Evolutionary conservation across 148 eudicot species (phyloP).

Genomic region (Rhododendron mucronatum): DNA sequence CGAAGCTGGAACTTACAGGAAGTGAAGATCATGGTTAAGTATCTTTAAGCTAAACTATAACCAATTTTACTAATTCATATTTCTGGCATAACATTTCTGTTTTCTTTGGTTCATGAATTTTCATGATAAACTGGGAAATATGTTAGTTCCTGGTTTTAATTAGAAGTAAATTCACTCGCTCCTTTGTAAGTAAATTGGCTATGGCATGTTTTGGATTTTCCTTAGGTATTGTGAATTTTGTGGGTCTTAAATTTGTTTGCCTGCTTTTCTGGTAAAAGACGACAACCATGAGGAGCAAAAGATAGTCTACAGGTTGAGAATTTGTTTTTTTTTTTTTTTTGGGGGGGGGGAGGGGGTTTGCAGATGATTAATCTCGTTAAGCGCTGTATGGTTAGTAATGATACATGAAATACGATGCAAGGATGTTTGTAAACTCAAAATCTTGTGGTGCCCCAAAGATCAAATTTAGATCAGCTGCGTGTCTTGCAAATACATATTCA

Average conservation of each 20-base stretch:
- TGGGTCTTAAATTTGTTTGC: not conserved
- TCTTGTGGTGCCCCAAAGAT: not conserved
- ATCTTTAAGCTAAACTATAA: constrained; percentile 8
- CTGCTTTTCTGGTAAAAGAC: not conserved
- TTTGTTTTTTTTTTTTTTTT: not conserved
- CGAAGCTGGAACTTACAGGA: constrained; percentile 38
- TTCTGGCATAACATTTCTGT: not conserved
- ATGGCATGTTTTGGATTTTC: not conserved
- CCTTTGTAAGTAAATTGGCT: not conserved
- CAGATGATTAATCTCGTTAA: not conserved
- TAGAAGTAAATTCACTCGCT: not conserved
- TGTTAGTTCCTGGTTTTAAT: not conserved
- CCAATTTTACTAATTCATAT: not conserved
- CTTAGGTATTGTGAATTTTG: not conserved
- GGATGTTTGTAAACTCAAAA: not conserved
- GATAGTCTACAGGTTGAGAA: not conserved
- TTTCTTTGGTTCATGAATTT: not conserved
- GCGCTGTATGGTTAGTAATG: not conserved
- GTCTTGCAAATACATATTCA: not conserved
- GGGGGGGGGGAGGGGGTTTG: not conserved
- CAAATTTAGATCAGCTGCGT: not conserved
- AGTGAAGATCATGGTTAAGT: constrained; percentile 36
- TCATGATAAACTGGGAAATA: not conserved
- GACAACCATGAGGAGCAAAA: not conserved
- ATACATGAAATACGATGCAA: not conserved